Evolutionary conservation across 2,329 filamentous ascomycete species (phyloP).

Genomic region (Teratosphaeria zuluensis): DNA sequence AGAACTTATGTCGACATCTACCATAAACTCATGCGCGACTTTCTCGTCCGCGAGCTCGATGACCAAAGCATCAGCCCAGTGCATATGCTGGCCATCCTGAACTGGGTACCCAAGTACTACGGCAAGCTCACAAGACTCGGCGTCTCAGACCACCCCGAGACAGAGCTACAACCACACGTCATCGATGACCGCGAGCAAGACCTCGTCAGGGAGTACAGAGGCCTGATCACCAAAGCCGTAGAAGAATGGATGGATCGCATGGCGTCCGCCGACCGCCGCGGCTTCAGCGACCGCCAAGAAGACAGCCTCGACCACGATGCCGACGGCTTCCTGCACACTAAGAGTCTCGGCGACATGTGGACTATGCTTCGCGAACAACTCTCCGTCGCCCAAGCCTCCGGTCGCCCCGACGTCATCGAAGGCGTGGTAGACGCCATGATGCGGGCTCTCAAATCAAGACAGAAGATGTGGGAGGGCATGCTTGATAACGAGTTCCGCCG

Average conservation of each 20-base stretch:
- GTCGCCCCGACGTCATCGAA: conserved; percentile 82
- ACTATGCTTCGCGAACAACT: conserved; percentile 93
- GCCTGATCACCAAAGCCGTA: conserved; percentile 88
- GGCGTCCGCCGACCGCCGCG: conserved; percentile 67
- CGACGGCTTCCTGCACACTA: conserved; percentile 84
- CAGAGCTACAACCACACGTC: conserved; percentile 54
- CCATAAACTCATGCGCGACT: conserved; percentile 91
- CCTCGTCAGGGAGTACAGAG: conserved; percentile 84
- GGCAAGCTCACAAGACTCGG: conserved; percentile 89
- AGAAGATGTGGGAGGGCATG: conserved; percentile 77
- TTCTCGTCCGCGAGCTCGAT: conserved; percentile 71
- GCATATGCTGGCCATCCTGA: conserved; percentile 82
- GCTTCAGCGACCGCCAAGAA: conserved; percentile 67
- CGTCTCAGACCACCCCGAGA: conserved; percentile 55
- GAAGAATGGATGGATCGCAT: conserved; percentile 98
- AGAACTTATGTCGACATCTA: conserved; percentile 85
- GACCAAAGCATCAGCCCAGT: conserved; percentile 75
- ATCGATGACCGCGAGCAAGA: conserved; percentile 85
- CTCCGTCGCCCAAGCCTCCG: conserved; percentile 70
- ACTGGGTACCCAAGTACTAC: conserved; percentile 95
- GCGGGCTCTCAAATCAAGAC: conserved; percentile 68
- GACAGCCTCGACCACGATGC: conserved; percentile 80
- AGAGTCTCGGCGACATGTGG: conserved; percentile 90
- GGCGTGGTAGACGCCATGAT: conserved; percentile 97
- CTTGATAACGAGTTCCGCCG: conserved; percentile 74